Percentiles rank a stretch among this genome's conserved stretches.
These are phyloP conservation scores for Neofusicoccum sp. DNA, from an alignment of 2,329 filamentous ascomycete genomes.

Conservation along the genomic window DNA sequence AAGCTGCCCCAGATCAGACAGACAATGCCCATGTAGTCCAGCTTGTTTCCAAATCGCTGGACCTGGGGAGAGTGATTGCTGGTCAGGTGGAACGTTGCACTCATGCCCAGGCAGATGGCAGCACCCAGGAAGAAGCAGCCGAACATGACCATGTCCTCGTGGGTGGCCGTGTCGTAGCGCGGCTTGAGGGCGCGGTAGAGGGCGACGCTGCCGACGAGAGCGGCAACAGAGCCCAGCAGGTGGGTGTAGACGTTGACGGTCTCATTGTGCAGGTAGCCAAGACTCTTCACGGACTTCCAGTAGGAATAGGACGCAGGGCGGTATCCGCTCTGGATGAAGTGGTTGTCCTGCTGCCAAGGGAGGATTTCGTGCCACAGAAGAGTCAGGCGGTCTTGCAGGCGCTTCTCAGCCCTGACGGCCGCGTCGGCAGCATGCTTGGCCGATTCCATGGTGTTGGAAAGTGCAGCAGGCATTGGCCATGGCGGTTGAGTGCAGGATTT, in stretches of 20 bases:
- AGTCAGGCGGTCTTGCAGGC: constrained; percentile 50
- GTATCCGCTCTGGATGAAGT: constrained; percentile 67
- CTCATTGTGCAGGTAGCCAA: constrained; percentile 66
- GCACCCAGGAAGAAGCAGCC: constrained; percentile 42
- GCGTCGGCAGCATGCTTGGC: neutral
- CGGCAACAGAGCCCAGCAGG: constrained; percentile 42
- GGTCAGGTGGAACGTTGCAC: constrained; percentile 75
- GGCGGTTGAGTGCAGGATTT: neutral
- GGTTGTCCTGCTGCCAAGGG: constrained; percentile 60
- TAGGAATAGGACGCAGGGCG: constrained; percentile 63
- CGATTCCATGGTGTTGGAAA: neutral
- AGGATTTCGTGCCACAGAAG: constrained; percentile 37
- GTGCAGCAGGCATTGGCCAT: neutral
- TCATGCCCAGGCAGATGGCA: constrained; percentile 47
- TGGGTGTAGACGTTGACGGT: constrained; percentile 72
- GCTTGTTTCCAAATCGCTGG: constrained; percentile 80
- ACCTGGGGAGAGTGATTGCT: constrained; percentile 79
- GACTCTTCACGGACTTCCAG: constrained; percentile 54
- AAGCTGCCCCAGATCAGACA: constrained; percentile 88
- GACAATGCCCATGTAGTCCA: constrained; percentile 94
- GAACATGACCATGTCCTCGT: constrained; percentile 38
- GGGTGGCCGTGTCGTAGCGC: constrained; percentile 34
- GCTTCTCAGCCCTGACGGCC: constrained; percentile 26
- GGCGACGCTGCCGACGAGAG: constrained; percentile 23
- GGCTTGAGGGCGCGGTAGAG: constrained; percentile 28